Evolutionary conservation across 257 asterid genomes (phyloP).

Genomic region (Coffea eugenioides): DNA sequence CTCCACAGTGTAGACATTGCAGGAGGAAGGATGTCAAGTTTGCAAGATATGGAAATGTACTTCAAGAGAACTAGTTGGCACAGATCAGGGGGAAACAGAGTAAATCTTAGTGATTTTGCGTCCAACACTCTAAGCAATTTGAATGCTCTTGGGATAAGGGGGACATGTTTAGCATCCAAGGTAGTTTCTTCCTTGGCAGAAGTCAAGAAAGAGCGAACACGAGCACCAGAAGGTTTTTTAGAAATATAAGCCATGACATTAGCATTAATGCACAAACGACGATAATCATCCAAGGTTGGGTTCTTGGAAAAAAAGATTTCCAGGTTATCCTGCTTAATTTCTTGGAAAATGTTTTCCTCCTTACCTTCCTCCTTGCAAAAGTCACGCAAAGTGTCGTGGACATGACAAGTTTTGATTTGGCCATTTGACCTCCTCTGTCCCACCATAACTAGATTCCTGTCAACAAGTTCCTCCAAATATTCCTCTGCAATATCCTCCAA

Average conservation of each 20-base stretch:
- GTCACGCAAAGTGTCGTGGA: conserved; percentile 20
- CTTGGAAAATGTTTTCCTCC: conserved; percentile 16
- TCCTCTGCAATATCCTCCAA: conserved; percentile 23
- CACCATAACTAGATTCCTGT: conserved; percentile 3
- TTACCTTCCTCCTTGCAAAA: conserved; percentile 13
- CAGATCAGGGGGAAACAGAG: conserved; percentile 22
- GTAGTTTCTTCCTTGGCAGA: no score
- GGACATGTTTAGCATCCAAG: no score
- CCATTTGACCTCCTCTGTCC: conserved; percentile 8
- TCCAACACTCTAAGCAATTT: background rate
- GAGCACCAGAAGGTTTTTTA: conserved; percentile 6
- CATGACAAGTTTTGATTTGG: conserved; percentile 18
- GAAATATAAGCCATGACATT: conserved; percentile 2
- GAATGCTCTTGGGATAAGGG: no score
- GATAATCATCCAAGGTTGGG: background rate
- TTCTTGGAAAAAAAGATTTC: no score
- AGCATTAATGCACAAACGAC: conserved; percentile 22
- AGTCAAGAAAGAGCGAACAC: conserved; percentile 15
- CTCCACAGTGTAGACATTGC: background rate
- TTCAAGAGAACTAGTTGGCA: conserved; percentile 31
- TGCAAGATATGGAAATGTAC: conserved; percentile 19
- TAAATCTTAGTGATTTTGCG: background rate
- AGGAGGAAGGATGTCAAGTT: background rate
- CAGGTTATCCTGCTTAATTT: background rate
- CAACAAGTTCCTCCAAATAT: conserved; percentile 17